phyloP scores from a whole-genome alignment of 1,139 yeast species.

The Blastobotrys ciferrii region DNA sequence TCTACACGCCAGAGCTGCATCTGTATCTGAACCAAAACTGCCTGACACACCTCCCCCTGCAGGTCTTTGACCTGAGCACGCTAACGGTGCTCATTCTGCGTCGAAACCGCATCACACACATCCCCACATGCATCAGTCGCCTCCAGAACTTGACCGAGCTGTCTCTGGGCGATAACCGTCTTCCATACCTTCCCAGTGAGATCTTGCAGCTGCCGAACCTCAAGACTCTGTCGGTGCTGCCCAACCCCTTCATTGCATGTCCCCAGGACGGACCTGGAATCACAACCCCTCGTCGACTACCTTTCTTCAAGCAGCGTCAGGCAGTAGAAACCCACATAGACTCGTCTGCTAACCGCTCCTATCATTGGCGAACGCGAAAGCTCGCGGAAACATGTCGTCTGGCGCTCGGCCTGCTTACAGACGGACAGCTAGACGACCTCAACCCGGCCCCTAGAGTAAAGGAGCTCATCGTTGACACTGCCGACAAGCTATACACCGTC shows the following conservation, averaged over 20 bases:
- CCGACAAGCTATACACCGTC: slow-evolving; percentile 27
- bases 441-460: slow-evolving; percentile 6
- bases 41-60: slow-evolving; percentile 51
- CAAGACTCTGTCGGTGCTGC: slow-evolving; percentile 48
- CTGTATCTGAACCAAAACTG: slow-evolving; percentile 52
- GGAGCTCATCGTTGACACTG: background rate
- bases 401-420: slow-evolving; percentile 8
- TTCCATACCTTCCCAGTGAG: slow-evolving; percentile 55
- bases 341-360: background rate
- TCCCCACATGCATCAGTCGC: slow-evolving; percentile 54
- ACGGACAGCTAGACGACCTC: slow-evolving; percentile 5
- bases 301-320: slow-evolving; percentile 4
- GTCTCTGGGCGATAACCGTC: slow-evolving; percentile 51
- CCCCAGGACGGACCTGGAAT: slow-evolving; percentile 12
- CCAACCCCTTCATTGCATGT: slow-evolving; percentile 42
- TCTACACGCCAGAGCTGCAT: slow-evolving; percentile 38
- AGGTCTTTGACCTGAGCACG: slow-evolving; percentile 49
- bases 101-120: slow-evolving; percentile 46
- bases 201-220: slow-evolving; percentile 47
- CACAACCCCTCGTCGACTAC: slow-evolving; percentile 3
- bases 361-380: background rate
- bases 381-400: slow-evolving; percentile 13
- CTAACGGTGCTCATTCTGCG: slow-evolving; percentile 56
- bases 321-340: slow-evolving; percentile 1
- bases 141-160: slow-evolving; percentile 48